Evolutionary conservation across 768 basidiomycete genomes (phyloP).

Genomic region (Serpula lacrymans): DNA sequence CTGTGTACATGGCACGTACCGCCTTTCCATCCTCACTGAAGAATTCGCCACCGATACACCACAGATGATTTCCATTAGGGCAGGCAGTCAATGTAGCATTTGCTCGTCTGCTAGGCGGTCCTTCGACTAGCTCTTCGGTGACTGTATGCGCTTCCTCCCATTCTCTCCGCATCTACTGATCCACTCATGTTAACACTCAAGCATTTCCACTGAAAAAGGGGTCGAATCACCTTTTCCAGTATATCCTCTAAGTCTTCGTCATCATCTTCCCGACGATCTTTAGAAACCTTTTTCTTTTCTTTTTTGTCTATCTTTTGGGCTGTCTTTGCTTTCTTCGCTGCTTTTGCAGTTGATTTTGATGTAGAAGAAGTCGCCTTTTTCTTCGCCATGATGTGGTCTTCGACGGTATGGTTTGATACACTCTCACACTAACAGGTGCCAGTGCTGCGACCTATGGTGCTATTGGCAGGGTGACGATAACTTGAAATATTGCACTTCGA

Average conservation of each 20-base stretch:
- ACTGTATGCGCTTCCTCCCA: conserved; percentile 82
- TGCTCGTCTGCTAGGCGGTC: conserved; percentile 78
- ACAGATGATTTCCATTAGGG: conserved; percentile 77
- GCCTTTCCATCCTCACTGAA: conserved; percentile 85
- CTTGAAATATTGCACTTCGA: too few species aligned
- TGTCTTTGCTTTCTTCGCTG: conserved; percentile 64
- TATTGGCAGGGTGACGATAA: too few species aligned
- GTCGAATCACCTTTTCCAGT: conserved; percentile 61
- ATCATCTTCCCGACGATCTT: conserved; percentile 55
- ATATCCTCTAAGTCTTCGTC: conserved; percentile 82
- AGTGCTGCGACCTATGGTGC: too few species aligned
- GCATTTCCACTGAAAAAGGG: too few species aligned
- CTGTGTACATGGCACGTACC: conserved; percentile 35
- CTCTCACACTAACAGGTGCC: too few species aligned
- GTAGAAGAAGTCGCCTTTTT: conserved; percentile 42
- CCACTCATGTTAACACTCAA: too few species aligned
- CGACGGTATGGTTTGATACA: too few species aligned
- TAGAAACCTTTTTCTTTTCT: conserved; percentile 56
- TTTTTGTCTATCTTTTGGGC: conserved; percentile 68
- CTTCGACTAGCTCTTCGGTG: conserved; percentile 81
- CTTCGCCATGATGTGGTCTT: conserved; percentile 49
- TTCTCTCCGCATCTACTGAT: conserved; percentile 71
- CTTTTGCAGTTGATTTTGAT: conserved; percentile 45
- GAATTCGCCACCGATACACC: conserved; percentile 84
- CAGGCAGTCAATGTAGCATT: conserved; percentile 81